Base-by-base conservation (phyloP, 139 green algal genomes). In the Coelastrella sp. region DNA sequence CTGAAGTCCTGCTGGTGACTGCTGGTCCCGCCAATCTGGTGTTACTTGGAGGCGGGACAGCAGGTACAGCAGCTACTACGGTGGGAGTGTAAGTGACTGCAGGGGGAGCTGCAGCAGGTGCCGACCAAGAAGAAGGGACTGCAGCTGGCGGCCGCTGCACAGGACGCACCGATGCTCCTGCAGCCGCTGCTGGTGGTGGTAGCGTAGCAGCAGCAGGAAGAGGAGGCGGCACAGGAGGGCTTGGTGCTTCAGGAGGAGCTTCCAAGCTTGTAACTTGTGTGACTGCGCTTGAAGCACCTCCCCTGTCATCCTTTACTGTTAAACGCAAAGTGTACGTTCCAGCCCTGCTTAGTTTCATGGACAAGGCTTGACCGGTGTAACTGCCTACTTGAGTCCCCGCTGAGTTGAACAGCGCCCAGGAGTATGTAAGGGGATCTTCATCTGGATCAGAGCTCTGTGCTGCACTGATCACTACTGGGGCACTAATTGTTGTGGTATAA, bases 381-480 rank as follows among this genome's bases (percentile, higher is more conserved):
- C 27, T 79, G 9, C 66, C 80, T 2, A 79, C 25, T 6, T 51
- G 27, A 25, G 45, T 19, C 8, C 48, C 63, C 2, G 37, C 64
- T 9, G 35, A 64, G 19, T 68, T 32, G 4, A 41, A 62, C 45
- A 86, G 80, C 19, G 21, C 34, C 80, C 80, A 86, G 21, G 21
- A 57, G 50, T 72, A 86, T 2, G 32, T 71, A 9, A 86, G 66
- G 15, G 64, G 45, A 48, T 86, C 80, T 23, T 66, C 80, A 40
- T 86, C 80, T 38, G 66, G 17, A 30, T 86, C 80, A 32, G 66
- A 48, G 30, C 30, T 63, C 32, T 57, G 30, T 1, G 45, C 80
- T n/a, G 45, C 80, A 32, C 35, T 59, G 40, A 86, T n/a, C 1
- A 68, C 37, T 15, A 79, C 35, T 5, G 66, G 37, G 7, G 5